Base-by-base conservation (phyloP, 768 basidiomycete genomes). In the Russula foetens region DNA sequence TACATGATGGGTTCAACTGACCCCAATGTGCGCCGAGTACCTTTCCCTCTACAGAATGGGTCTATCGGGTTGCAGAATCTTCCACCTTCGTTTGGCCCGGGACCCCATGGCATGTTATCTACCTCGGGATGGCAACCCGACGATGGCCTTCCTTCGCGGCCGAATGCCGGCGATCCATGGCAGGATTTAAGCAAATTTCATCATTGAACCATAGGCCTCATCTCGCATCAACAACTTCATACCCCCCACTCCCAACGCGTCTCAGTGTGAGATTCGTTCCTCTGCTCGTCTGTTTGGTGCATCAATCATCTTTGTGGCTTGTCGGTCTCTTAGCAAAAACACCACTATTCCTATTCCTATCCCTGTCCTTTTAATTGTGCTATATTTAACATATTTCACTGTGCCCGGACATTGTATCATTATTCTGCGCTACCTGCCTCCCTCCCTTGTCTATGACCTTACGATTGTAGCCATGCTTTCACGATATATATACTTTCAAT, bases 361-460 rank as follows among this genome's bases (percentile, higher is more conserved):
- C n/a, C n/a, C 26, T 56, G 24, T 48, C 23, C 4, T 57, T 57
- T 17, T 43, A 29, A 39, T n/a, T 35, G 51, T 62, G 24, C 39
- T 44, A 58, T 62, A 58, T 62, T 58, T 58, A 62, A 62, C 56
- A 4, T 58, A 62, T 58, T 57, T 53, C 53, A 53, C 35, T 47
- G 35, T 44, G 56, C 29, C n/a, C 28, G 61, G 61, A 62, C 56
- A 26, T 58, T 58, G 61, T 62, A 58, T 33, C 44, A 44, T 24
- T 53, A 62, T 2, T n/a, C 41, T 46, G 29, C 26, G 29, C 43
- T 29, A 14, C 17, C 48, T 14, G 24, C 19, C 17, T 35, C 19
- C 17, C 48, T 14, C 31, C 19, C 17, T 35, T 21, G n/a, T 52
- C 29, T 19, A 62, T 19, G 61, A 62, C 46, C 3, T 53, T 53